These are phyloP conservation scores for Penicillium sp. DNA, from an alignment of 2,329 filamentous ascomycete genomes.

Conservation along the genomic window DNA sequence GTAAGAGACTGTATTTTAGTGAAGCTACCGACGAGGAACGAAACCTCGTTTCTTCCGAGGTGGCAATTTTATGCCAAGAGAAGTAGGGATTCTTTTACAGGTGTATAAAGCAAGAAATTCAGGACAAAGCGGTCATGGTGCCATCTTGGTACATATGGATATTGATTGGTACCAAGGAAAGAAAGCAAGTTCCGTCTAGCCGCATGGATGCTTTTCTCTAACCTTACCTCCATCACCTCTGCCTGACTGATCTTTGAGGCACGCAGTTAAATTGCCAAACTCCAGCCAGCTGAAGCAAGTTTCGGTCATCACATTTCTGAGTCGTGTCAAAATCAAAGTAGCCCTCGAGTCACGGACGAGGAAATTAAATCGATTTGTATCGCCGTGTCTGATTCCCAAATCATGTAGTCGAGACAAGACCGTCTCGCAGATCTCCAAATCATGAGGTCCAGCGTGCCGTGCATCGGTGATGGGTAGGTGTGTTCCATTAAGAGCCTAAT, in stretches of 20 bases:
- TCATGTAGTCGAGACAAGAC: constrained; percentile 27
- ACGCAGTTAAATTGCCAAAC: constrained; percentile 16
- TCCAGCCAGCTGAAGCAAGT: constrained; percentile 17
- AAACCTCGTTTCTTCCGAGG: neutral
- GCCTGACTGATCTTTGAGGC: constrained; percentile 18
- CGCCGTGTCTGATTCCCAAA: constrained; percentile 30
- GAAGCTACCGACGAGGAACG: neutral
- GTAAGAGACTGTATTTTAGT: neutral
- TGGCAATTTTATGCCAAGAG: neutral
- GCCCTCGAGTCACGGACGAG: constrained; percentile 24
- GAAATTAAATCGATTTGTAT: constrained; percentile 35
- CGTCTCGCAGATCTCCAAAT: constrained; percentile 25
- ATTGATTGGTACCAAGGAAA: too few relatives aligned
- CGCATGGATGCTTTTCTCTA: too few relatives aligned
- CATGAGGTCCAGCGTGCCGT: constrained; percentile 26
- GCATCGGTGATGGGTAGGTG: constrained; percentile 17
- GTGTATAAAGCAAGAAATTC: neutral
- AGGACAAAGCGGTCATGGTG: neutral
- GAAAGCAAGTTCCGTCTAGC: too few relatives aligned
- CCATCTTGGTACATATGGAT: too few relatives aligned
- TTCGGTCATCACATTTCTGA: constrained; percentile 24
- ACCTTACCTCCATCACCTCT: constrained; percentile 13
- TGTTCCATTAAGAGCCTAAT: constrained; percentile 45
- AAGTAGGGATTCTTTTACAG: neutral
- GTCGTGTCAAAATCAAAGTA: constrained; percentile 33